Evolutionary conservation across 768 basidiomycete genomes (phyloP), one percentile per base, ranked within the genome.

Genomic region (Tricholoma saponaceum): DNA sequence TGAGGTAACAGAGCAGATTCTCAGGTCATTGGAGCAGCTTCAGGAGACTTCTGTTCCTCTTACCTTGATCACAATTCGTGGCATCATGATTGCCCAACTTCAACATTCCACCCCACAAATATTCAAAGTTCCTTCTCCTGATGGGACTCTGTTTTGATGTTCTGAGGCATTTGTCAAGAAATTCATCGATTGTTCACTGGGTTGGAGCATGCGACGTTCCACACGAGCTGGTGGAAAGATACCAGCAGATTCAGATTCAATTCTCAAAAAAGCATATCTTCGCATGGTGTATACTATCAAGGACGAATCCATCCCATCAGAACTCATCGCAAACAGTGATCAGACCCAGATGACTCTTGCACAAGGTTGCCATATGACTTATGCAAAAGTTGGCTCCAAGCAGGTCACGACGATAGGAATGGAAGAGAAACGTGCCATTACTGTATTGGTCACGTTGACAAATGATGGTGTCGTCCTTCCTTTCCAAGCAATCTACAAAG

Each of bases 341-440:
- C 77, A 79, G 51, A 74, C 71, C 2, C 70, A 76, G 32, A 35
- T 68, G 7, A 28, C 68, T 0, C 69, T 66, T 43, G 57, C 62
- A 3, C 69, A 62, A 20, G 69, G 65, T 7, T 51, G 61, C 5
- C 59, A 61, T 5, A 52, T 65, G 39, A 76, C 76, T 4, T 79
- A 66, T 55, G 65, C 58, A 1, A 30, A 62, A 23, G 60, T 26
- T 0, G 72, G 75, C 0, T 58, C 64, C 0, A 71, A 72, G 55
- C 78, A 79, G 54, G 73, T 79, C 2, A 46, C 63, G 0, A 56
- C 66, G 1, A 46, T 70, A 2, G 76, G 78, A 0, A 28, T 54
- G 10, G 76, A 77, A 1, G 76, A 79, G 56, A 79, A 79, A 59
- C 64, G 69, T 0, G 78, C 78, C 16, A 73, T 78, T 51, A 79